Evolutionary conservation across 2,329 filamentous ascomycete genomes (phyloP), one percentile per base, ranked within the genome.

Genomic region (Furcasterigmium sp.): DNA sequence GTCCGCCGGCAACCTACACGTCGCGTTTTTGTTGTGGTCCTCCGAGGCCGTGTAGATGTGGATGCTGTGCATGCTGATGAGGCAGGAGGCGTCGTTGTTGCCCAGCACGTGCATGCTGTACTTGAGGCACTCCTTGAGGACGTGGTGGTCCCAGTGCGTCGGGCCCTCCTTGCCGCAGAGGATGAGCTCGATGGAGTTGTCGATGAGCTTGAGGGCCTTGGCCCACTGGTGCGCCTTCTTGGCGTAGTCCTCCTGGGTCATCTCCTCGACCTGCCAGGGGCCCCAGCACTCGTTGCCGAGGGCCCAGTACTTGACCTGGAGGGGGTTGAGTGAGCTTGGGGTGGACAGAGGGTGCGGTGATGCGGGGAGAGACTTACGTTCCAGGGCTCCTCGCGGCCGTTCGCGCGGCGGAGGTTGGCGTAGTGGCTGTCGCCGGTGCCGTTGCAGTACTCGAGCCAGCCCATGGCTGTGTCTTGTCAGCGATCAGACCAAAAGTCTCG

Each of bases 361-460:
- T 28, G 14, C 1, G 14, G 23, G n/a, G 18, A 3, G n/a, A 8
- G 2, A 41, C 45, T 15, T 43, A 59, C 62, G 46, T 83, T 82
- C 65, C 91, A 91, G 5, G 87, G 88, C 64, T 89, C 78, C 44
- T 83, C 73, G 25, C 78, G 82, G 10, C 87, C 87, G 63, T 93
- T 84, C 53, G 84, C 74, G 11, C 87, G 76, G 25, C 88, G 80
- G 39, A 91, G 70, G 58, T 91, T 91, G 49, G 87, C 87, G 60
- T 89, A 93, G 69, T 91, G 77, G 9, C 85, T 91, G 62, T 91
- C 77, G 43, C 75, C 72, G n/a, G 75, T 78, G 3, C 81, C 82
- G 65, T 93, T 93, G 70, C 88, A 93, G 69, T 93, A 93, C 59
- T 93, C 87, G 17, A 93, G 71, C 87, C 87, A 93, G 10, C 75